These are phyloP conservation scores for Amniculicola lignicola DNA, from an alignment of 495 filamentous ascomycete species.

Conservation along the genomic window DNA sequence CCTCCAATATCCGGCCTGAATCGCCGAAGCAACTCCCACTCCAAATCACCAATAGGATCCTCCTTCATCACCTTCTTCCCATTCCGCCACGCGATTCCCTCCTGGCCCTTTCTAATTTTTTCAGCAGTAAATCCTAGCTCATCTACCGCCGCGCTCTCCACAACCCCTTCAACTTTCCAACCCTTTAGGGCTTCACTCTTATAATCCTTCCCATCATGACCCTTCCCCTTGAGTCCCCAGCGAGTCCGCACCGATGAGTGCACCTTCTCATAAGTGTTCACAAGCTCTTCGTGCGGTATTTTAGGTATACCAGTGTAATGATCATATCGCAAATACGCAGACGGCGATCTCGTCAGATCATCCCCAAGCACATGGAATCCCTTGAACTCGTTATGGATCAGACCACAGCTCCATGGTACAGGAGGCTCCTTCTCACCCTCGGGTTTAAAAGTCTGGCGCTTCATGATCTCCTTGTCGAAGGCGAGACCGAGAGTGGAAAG, in stretches of 20 bases:
- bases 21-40: constrained; percentile 9
- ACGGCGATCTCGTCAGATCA: constrained; percentile 58
- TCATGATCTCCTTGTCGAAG: constrained; percentile 75
- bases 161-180: constrained; percentile 1
- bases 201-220: constrained; percentile 12
- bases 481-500: constrained; percentile 19
- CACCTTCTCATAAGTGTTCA: constrained; percentile 13
- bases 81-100: constrained; percentile 1
- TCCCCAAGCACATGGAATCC: constrained; percentile 49
- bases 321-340: constrained; percentile 8
- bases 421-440: constrained; percentile 22
- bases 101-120: constrained; percentile 8
- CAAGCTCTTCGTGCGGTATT: constrained; percentile 2
- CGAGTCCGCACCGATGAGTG: constrained; percentile 15
- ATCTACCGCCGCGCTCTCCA: neutral
- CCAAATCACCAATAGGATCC: constrained; percentile 14
- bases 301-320: constrained; percentile 8
- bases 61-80: constrained; percentile 17
- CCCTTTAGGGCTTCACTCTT: constrained; percentile 1
- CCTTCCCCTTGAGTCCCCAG: constrained; percentile 8
- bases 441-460: constrained; percentile 56
- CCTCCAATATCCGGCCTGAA: constrained; percentile 4
- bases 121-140: neutral
- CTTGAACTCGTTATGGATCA: constrained; percentile 40
- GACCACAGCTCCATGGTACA: constrained; percentile 75